Evolutionary conservation across 257 asterid genomes (phyloP).

Genomic region (Solanum rostratum): DNA sequence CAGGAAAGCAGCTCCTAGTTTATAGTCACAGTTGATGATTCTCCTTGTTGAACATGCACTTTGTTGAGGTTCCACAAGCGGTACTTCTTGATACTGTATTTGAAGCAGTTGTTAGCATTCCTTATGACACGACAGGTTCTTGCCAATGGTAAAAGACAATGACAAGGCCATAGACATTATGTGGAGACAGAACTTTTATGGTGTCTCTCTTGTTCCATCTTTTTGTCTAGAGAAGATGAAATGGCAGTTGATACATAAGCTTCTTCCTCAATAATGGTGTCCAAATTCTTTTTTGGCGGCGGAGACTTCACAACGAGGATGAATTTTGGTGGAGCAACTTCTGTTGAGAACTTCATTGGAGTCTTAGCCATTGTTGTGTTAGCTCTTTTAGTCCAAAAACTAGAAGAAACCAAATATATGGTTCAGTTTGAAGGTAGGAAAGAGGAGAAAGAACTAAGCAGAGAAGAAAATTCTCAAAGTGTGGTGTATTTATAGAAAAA

Average conservation of each 20-base stretch:
- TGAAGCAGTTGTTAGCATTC: neutral
- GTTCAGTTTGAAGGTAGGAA: neutral
- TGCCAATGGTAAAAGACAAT: neutral
- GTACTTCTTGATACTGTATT: neutral
- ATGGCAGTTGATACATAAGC: conserved; percentile 16
- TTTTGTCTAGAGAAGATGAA: neutral
- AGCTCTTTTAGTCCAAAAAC: neutral
- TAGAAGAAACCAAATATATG: neutral
- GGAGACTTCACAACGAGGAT: conserved; percentile 33
- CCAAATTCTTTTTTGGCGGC: conserved; percentile 21
- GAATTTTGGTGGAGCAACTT: conserved; percentile 47
- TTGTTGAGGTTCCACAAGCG: neutral
- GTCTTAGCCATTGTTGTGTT: conserved; percentile 21
- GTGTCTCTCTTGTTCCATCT: conserved; percentile 1
- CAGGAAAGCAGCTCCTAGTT: neutral
- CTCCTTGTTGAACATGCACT: neutral
- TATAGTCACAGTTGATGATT: neutral
- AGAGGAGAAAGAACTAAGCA: neutral
- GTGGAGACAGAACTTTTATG: conserved; percentile 7
- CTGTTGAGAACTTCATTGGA: conserved; percentile 28
- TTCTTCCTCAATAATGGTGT: conserved; percentile 52
- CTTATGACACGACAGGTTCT: neutral
- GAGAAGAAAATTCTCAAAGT: neutral
- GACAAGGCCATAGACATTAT: neutral
- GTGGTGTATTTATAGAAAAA: conserved; percentile 13